Evolutionary conservation across 495 filamentous ascomycete species (phyloP), one percentile per base, ranked within the genome.

Genomic region (Lasiosphaeris hirsuta): DNA sequence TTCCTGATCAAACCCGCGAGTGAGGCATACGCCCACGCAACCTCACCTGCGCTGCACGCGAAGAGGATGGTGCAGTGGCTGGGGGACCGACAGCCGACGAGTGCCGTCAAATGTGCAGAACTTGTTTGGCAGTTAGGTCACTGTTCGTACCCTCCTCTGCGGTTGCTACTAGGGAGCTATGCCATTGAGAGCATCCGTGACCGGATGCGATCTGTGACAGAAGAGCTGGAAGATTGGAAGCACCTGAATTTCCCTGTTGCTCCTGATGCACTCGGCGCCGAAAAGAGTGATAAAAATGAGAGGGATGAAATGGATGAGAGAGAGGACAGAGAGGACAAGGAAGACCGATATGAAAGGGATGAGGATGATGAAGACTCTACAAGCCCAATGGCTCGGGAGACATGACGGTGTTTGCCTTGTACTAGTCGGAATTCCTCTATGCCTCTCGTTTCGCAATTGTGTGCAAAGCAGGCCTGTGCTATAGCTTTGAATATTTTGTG

Each of bases 11-110:
- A 96, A 67, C 85, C 87, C 15, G 82, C 89, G 2, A 91, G 87
- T 57, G 86, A 88, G 59, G 85, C 90, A 4, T 98, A 98, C 69
- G 81, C 86, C 10, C 82, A 85, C 6, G 70, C 86, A 4, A 89
- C 85, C 0, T 81, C 86, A 18, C 94, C 94, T 1, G 89, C 94
- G 7, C 81, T 90, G 19, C 94, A 98, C 72, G 91, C 93, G 10
- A 88, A 89, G 63, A 80, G 94, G 14, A 93, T 97, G 85, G 81
- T 97, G n/a, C 89, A 94, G 72, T 97, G 94, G 94, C 75, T 97
- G 1, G 88, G 88, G 15, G 90, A 96, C 56, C 84, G 88, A 55
- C 92, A 97, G 72, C 94, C 93, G 3, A 93, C 90, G 8, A 95
- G 89, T 63, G 91, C 90, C 9, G 87, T 96, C 47, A 94, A 94